Evolutionary conservation across 768 basidiomycete genomes (phyloP).

Genomic region (Cystobasidium onofrii): DNA sequence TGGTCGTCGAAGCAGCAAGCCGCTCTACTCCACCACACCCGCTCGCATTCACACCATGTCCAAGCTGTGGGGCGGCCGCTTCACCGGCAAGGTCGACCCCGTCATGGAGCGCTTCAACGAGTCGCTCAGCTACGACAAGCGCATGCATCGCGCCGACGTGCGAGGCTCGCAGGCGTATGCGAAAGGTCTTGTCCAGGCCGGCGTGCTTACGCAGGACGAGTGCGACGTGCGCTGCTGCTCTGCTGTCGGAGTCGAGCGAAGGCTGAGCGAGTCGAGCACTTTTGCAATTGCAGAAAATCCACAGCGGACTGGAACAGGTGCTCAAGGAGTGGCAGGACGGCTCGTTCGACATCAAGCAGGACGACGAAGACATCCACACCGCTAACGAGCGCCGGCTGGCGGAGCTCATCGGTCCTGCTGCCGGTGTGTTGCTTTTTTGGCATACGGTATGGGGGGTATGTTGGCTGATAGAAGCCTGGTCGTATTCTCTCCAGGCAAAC

Average conservation of each 20-base stretch:
- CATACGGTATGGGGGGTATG: neutral
- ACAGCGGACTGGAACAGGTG: conserved; percentile 63
- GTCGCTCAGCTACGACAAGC: conserved; percentile 84
- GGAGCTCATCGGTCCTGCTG: conserved; percentile 75
- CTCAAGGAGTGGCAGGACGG: conserved; percentile 77
- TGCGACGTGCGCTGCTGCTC: conserved; percentile 45
- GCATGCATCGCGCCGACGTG: conserved; percentile 88
- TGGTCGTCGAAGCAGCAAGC: neutral
- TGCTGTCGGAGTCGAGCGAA: neutral
- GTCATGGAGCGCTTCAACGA: conserved; percentile 97
- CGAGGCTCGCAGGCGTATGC: conserved; percentile 92
- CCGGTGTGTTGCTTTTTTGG: conserved; percentile 47
- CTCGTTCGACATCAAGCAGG: conserved; percentile 67
- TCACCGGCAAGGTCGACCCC: conserved; percentile 81
- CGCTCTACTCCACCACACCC: no score
- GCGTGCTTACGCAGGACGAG: conserved; percentile 73
- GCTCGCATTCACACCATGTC: neutral
- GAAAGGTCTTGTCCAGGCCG: conserved; percentile 68
- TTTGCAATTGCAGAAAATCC: conserved; percentile 50
- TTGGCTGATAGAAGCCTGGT: neutral
- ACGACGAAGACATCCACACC: conserved; percentile 95
- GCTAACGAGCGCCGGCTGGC: conserved; percentile 91
- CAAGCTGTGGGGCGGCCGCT: conserved; percentile 80
- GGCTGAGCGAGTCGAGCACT: neutral
- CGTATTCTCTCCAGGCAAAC: conserved; percentile 59